Base-by-base conservation (phyloP, 2,329 filamentous ascomycete genomes). In the Epichloe uncinata region DNA sequence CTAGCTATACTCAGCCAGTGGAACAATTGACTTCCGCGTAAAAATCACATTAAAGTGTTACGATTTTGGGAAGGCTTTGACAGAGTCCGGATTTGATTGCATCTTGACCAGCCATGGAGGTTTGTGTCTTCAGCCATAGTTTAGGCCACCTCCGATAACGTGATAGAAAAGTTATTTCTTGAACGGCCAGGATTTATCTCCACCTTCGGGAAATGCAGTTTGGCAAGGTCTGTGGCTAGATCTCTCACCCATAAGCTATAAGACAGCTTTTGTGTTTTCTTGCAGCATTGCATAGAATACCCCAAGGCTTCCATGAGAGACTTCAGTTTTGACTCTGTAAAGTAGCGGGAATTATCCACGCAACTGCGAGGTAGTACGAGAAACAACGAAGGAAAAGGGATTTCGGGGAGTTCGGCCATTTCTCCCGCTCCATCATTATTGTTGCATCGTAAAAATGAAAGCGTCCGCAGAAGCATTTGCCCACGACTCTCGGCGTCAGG, bases 141-240 rank as follows among this genome's bases (percentile, higher is more conserved):
- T 15, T 30, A 16, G 33, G 37, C 16, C n/a, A 41, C 13, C 16
- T 44, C 12, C 34, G 43, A 71, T 53, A 95, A 65, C 15, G 87
- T 77, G 57, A 97, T 82, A 13, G 85, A 81, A 65, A 97, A 98
- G 62, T 98, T 97, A 67, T 98, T 98, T 63, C 89, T 80, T 22
- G 73, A 77, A 48, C 73, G 71, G 11, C 90, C 90, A 20, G 87
- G 77, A 53, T 86, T 83, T 40, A 95, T 64, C 63, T 93, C 84
- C 53, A 78, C 77, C 68, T 97, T 97, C 52, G 57, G 47, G 49
- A 66, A 65, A 16, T 54, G 52, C 22, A 53, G 37, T 8, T 51
- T 51, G 45, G 38, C 51, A 16, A 52, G 47, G 45, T 54, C 43
- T 30, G 49, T 41, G n/a, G 52, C 33, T 5, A 56, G 57, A 6